These are phyloP conservation scores for Tagetes erecta DNA, from an alignment of 129 eudicot genomes.

Conservation along the genomic window DNA sequence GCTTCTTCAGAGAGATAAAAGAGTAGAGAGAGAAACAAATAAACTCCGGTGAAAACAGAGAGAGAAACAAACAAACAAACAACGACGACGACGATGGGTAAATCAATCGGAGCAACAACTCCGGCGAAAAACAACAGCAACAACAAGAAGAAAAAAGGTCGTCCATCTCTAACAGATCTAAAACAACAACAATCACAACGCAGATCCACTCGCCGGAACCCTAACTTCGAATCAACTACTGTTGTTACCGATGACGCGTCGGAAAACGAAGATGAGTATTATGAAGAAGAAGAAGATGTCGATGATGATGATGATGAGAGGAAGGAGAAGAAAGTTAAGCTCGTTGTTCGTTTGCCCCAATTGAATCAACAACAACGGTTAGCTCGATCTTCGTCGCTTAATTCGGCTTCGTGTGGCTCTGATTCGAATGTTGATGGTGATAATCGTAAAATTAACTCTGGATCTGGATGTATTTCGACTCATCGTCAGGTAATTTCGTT, in stretches of 20 bases:
- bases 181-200: slow-evolving; percentile 39
- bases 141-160: slow-evolving; percentile 32
- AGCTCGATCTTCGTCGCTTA: slow-evolving; percentile 32
- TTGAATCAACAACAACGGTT: slow-evolving; percentile 32
- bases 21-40: slow-evolving; percentile 10
- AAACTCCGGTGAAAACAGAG: background rate
- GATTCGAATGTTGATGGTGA: slow-evolving; percentile 47
- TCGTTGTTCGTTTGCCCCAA: slow-evolving; percentile 63
- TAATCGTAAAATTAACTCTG: slow-evolving; percentile 54
- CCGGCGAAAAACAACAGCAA: slow-evolving; percentile 32
- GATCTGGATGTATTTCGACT: slow-evolving; percentile 42
- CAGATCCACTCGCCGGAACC: slow-evolving; percentile 93
- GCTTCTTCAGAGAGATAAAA: slow-evolving; percentile 26
- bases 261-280: slow-evolving; percentile 33
- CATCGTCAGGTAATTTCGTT: slow-evolving; percentile 40
- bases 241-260: slow-evolving; percentile 37
- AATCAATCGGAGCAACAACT: slow-evolving; percentile 35
- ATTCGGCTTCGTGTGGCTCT: slow-evolving; percentile 42
- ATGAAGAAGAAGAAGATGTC: slow-evolving; percentile 78
- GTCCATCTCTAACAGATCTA: too few species aligned
- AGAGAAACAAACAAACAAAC: slow-evolving; percentile 19
- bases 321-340: slow-evolving; percentile 77
- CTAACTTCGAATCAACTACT: slow-evolving; percentile 25
- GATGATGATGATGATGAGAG: slow-evolving; percentile 87
- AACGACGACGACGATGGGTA: slow-evolving; percentile 46